Percentiles rank a stretch among this genome's conserved stretches.
Evolutionary conservation across 179 eudicot species (phyloP).

Genomic region (Carnegiea gigantea): DNA sequence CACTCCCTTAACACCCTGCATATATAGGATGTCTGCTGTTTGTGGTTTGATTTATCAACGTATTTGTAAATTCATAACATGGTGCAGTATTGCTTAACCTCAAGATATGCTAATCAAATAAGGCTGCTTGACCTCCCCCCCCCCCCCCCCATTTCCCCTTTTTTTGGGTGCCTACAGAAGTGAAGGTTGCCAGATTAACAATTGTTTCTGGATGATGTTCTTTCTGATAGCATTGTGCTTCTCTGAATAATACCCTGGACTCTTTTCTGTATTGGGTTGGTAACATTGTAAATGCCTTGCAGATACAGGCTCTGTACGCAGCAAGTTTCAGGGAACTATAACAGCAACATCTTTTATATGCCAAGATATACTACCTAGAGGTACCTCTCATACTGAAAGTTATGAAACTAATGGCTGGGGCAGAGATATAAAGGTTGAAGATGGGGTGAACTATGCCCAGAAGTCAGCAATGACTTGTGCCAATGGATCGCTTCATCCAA

Average conservation of each 20-base stretch:
- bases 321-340: conserved; percentile 38
- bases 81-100: no score
- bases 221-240: no score
- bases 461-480: conserved; percentile 25
- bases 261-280: neutral
- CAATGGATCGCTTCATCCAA: conserved; percentile 33
- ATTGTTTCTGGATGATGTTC: no score
- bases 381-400: conserved; percentile 26
- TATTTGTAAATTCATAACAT: no score
- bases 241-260: neutral
- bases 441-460: conserved; percentile 33
- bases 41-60: no score
- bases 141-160: no score
- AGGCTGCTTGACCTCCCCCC: no score
- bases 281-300: conserved; percentile 6
- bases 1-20: no score
- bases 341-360: conserved; percentile 42
- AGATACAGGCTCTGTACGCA: conserved; percentile 31
- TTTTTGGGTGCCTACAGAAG: no score
- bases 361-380: conserved; percentile 40
- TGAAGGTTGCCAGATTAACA: no score
- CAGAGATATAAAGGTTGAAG: conserved; percentile 37
- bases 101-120: no score
- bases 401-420: conserved; percentile 36
- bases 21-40: no score